phyloP scores from a whole-genome alignment of 352 stramenopile genomes.

The Pythium brassicae region DNA sequence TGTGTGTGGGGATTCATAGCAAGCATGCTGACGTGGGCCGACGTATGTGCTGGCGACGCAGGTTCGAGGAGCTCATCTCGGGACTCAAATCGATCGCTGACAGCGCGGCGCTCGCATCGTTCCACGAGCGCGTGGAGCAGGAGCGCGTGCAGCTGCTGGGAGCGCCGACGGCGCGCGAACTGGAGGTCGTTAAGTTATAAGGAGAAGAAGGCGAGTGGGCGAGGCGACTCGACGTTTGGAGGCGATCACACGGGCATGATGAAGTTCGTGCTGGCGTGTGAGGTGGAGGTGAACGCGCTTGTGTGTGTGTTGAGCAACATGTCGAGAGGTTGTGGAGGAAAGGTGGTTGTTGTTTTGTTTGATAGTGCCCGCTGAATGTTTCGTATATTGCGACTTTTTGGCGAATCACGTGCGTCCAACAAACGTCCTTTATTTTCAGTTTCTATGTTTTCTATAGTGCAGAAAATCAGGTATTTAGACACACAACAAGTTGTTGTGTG shows the following conservation, averaged over 20 bases:
- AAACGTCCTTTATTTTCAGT: background rate
- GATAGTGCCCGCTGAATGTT: too few species aligned
- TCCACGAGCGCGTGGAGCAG: slow-evolving; percentile 14
- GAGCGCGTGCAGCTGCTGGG: slow-evolving; percentile 20
- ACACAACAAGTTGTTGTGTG: too few species aligned
- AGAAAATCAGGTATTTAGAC: too few species aligned
- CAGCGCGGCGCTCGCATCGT: slow-evolving; percentile 18
- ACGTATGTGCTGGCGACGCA: slow-evolving; percentile 3
- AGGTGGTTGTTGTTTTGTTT: too few species aligned
- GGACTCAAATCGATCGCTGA: slow-evolving; percentile 19
- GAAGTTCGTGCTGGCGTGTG: too few species aligned
- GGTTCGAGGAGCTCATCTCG: slow-evolving; percentile 28
- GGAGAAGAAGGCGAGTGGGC: background rate
- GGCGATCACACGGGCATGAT: too few species aligned
- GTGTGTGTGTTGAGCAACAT: too few species aligned
- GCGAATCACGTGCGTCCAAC: background rate
- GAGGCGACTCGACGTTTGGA: too few species aligned
- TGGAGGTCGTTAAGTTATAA: slow-evolving; percentile 42
- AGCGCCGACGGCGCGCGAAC: slow-evolving; percentile 21
- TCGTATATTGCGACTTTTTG: too few species aligned
- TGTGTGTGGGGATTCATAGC: background rate
- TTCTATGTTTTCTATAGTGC: too few species aligned
- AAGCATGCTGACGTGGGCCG: background rate
- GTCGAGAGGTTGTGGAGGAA: too few species aligned
- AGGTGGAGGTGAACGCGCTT: too few species aligned